Evolutionary conservation across 2,329 filamentous ascomycete genomes (phyloP).

Genomic region (Aspergillus sp.): DNA sequence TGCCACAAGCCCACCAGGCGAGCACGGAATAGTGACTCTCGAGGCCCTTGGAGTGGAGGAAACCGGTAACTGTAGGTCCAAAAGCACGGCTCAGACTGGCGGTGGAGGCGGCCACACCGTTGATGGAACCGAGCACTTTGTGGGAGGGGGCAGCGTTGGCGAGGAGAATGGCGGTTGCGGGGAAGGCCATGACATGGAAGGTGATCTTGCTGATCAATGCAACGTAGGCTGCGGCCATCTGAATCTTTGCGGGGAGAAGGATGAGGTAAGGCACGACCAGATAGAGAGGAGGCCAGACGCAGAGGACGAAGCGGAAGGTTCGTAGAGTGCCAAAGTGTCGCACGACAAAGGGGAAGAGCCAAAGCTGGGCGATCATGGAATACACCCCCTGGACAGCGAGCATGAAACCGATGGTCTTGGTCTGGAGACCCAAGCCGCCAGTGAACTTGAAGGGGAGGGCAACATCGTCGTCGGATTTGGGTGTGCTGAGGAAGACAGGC

Average conservation of each 20-base stretch:
- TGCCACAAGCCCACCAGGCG: slow-evolving; percentile 85
- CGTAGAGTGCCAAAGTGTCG: slow-evolving; percentile 68
- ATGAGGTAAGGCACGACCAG: slow-evolving; percentile 82
- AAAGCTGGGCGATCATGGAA: slow-evolving; percentile 77
- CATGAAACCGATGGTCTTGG: slow-evolving; percentile 78
- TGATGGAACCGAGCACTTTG: slow-evolving; percentile 81
- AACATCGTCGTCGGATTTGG: slow-evolving; percentile 44
- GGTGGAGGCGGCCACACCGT: slow-evolving; percentile 83
- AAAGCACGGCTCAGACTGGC: slow-evolving; percentile 84
- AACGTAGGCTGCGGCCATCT: slow-evolving; percentile 67
- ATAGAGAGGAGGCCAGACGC: slow-evolving; percentile 83
- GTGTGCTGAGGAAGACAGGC: slow-evolving; percentile 80
- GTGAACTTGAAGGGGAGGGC: slow-evolving; percentile 79
- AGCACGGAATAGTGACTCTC: slow-evolving; percentile 76
- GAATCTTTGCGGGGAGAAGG: slow-evolving; percentile 64
- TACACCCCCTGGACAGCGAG: slow-evolving; percentile 83
- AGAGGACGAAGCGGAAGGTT: slow-evolving; percentile 73
- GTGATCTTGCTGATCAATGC: slow-evolving; percentile 89
- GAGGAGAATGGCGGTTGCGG: slow-evolving; percentile 79
- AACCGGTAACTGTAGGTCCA: slow-evolving; percentile 79
- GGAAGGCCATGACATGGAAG: slow-evolving; percentile 84
- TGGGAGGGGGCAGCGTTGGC: slow-evolving; percentile 81
- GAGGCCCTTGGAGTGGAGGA: slow-evolving; percentile 75
- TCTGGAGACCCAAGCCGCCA: slow-evolving; percentile 76
- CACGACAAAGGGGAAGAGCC: slow-evolving; percentile 74